Conservation (phyloP, 1,139 yeast species). For the Suhomyces coccinellae region DNA sequence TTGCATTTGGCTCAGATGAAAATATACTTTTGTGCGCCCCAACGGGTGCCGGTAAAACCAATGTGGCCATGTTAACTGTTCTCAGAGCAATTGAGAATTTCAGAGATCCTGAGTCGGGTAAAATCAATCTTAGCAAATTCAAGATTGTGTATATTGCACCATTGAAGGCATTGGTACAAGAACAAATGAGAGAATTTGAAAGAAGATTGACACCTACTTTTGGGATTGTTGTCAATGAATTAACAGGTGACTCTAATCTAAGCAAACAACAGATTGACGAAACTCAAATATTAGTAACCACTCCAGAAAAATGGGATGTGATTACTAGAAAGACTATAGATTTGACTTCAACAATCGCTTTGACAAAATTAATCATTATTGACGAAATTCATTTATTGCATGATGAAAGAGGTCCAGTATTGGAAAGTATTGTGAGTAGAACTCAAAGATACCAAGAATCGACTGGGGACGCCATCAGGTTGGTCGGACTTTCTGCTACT, state of each 20-base stretch:
- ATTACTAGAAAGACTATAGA: constrained; percentile 80
- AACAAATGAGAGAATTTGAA: constrained; percentile 85
- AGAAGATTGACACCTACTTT: constrained; percentile 60
- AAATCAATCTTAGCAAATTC: constrained; percentile 54
- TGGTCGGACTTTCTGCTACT: constrained; percentile 92
- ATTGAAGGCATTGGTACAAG: constrained; percentile 90
- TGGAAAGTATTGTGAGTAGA: constrained; percentile 85
- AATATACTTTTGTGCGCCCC: constrained; percentile 92
- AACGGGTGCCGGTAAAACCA: constrained; percentile 98
- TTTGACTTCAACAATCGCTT: constrained; percentile 52
- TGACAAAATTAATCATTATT: constrained; percentile 74
- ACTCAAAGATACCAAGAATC: constrained; percentile 52
- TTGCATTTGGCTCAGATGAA: constrained; percentile 68
- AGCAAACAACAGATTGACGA: constrained; percentile 74
- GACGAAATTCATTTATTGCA: constrained; percentile 94
- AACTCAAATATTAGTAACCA: constrained; percentile 85
- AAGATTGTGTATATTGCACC: constrained; percentile 94
- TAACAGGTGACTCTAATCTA: constrained; percentile 87
- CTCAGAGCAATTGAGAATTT: constrained; percentile 60
- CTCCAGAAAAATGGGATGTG: constrained; percentile 98
- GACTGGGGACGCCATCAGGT: constrained; percentile 51
- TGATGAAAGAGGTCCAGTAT: constrained; percentile 93
- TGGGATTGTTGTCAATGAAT: constrained; percentile 77
- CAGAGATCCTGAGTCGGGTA: constrained; percentile 48
- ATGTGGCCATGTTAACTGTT: constrained; percentile 84